Conservation (phyloP, 2,329 filamentous ascomycete species). For the Alternaria ethzedia region DNA sequence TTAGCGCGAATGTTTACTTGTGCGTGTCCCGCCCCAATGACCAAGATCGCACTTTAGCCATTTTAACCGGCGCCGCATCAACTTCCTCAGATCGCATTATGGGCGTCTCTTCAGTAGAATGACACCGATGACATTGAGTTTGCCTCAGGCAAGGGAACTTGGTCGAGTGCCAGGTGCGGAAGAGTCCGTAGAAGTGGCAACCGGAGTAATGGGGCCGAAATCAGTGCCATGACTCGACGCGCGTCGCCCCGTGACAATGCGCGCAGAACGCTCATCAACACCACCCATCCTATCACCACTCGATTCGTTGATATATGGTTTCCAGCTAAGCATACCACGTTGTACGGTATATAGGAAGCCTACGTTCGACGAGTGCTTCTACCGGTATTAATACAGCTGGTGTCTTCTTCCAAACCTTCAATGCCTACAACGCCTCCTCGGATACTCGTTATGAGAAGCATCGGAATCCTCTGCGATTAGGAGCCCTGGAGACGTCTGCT, state of each 20-base stretch:
- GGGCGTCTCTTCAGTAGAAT: background rate
- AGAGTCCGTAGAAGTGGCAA: background rate
- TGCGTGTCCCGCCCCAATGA: background rate
- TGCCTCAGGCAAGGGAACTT: background rate
- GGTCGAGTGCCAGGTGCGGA: background rate
- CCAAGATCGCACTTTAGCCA: background rate
- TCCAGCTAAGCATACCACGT: background rate
- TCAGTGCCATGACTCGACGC: background rate
- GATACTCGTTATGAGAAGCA: background rate
- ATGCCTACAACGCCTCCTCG: background rate
- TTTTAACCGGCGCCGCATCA: slow-evolving; percentile 5
- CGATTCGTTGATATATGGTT: background rate
- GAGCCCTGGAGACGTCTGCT: background rate
- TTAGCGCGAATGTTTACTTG: background rate
- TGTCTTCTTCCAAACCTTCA: background rate
- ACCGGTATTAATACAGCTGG: background rate
- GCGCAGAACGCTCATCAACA: background rate
- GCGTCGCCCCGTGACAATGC: background rate
- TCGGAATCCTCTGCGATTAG: background rate
- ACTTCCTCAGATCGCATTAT: background rate
- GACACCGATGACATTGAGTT: background rate
- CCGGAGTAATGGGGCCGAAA: background rate
- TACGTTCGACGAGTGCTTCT: background rate
- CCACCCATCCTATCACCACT: background rate
- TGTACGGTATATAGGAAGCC: background rate